Base-by-base conservation (phyloP, 306 rosid genomes). In the Cicer judaicum region DNA sequence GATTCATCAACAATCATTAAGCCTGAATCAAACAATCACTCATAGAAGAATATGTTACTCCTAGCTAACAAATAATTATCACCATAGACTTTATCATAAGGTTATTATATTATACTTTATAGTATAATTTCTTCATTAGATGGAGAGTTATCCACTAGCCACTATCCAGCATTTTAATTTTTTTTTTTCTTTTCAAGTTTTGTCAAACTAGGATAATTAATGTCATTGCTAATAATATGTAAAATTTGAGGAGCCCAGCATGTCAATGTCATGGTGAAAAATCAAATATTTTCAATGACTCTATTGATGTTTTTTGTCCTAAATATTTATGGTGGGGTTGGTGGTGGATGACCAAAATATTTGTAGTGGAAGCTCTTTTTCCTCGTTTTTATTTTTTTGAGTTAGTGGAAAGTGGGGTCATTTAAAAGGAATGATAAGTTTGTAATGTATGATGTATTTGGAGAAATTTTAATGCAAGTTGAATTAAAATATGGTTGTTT, bases 11-110 rank as follows among this genome's bases (percentile, higher is more conserved):
- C 87, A 36, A 77, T 71, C 39, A 85, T 90, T 53, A 94, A 90
- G 82, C 95, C 97, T 8, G 96, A 94, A 83, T 84, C 91, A 54
- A 86, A 92, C 89, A 82, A 46, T 79, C 86, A 90, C 59, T 81
- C 90, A 3, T 91, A 91, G 88, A 72, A 61, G 34, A 34, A 18
- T 29, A 29, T 29, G 34, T 41, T 60, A 60, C 43, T 41, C 12
- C 24, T 63, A 36, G 60, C 69, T 41, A 24, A 63, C 72, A 41
- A 42, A 53, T n/a, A 60, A 8, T 16, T 56, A 15, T 65, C 66
- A 47, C 16, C 57, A 41, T 66, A 54, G 14, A 67, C 65, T 42
- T 43, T 43, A 48, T 53, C 68, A 66, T 71, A 77, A 66, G 76
- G 83, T 66, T 63, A 63, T 38, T 62, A 24, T 56, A 24, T 68